Evolutionary conservation across 768 basidiomycete species (phyloP).

Genomic region (Kwoniella sp.): DNA sequence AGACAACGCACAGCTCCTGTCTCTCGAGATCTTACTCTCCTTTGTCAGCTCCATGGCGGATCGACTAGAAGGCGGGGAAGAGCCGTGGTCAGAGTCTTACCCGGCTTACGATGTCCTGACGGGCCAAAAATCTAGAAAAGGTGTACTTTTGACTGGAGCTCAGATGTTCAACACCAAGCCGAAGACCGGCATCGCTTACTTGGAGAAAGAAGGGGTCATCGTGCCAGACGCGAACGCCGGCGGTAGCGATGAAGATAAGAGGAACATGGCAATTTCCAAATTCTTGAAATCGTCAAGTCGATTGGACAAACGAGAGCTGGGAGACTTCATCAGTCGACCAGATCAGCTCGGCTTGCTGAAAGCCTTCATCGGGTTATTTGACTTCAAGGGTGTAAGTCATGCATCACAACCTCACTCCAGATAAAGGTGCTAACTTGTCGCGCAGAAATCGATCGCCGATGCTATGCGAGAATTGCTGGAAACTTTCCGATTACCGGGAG

Average conservation of each 20-base stretch:
- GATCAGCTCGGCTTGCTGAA: conserved; percentile 82
- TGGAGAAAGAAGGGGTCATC: conserved; percentile 91
- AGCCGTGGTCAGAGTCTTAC: conserved; percentile 66
- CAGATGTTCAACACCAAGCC: conserved; percentile 89
- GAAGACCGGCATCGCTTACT: conserved; percentile 81
- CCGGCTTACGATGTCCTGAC: conserved; percentile 65
- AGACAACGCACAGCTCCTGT: conserved; percentile 78
- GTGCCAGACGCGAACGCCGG: conserved; percentile 28
- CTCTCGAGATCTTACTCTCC: conserved; percentile 79
- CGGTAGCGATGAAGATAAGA: conserved; percentile 43
- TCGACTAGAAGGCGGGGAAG: conserved; percentile 61
- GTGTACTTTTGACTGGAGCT: conserved; percentile 78
- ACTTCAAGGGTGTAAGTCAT: conserved; percentile 76
- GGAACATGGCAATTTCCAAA: conserved; percentile 62
- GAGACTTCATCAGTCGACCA: conserved; percentile 87
- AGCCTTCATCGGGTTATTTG: conserved; percentile 83
- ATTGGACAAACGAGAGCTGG: conserved; percentile 88
- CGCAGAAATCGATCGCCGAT: conserved; percentile 88
- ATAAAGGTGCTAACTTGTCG: background rate
- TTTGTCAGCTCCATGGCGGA: conserved; percentile 86
- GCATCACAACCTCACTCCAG: too few species aligned
- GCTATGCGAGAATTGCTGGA: conserved; percentile 94
- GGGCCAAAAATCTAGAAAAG: conserved; percentile 78
- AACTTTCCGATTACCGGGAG: conserved; percentile 90
- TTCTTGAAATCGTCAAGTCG: conserved; percentile 82